Evolutionary conservation across 2,329 filamentous ascomycete species (phyloP).

Genomic region (Aureobasidium sp.): DNA sequence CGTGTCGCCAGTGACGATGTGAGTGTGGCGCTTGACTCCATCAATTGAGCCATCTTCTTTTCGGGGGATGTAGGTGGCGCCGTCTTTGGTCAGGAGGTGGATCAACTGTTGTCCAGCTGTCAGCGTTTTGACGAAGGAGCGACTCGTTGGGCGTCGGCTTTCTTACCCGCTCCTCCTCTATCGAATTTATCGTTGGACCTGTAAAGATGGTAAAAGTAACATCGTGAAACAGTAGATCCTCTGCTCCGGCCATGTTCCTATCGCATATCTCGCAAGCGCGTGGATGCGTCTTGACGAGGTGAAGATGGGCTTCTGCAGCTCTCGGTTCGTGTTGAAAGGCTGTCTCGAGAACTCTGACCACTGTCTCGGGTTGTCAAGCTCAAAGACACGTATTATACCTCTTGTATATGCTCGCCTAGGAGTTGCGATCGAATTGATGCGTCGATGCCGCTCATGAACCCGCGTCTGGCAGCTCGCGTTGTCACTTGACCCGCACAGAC

Average conservation of each 20-base stretch:
- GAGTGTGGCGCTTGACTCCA: conserved; percentile 43
- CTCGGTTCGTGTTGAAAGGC: background rate
- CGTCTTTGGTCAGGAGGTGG: conserved; percentile 37
- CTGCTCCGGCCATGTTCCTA: background rate
- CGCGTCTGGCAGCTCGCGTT: background rate
- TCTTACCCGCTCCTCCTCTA: conserved; percentile 15
- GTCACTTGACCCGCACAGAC: conserved; percentile 1
- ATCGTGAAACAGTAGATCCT: conserved; percentile 28
- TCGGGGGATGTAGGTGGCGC: conserved; percentile 38
- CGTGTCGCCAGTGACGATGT: conserved; percentile 66
- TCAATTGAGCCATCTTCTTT: conserved; percentile 32
- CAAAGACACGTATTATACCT: background rate
- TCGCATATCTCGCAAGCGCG: background rate
- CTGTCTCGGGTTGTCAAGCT: background rate
- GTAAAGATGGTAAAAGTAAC: conserved; percentile 37
- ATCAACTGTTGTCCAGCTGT: conserved; percentile 34
- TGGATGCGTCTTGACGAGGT: background rate
- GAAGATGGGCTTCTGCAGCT: background rate
- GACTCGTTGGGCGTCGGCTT: background rate
- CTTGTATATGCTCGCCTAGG: background rate
- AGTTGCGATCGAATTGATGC: background rate
- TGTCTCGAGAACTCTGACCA: background rate
- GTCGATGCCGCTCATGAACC: background rate
- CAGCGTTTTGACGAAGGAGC: background rate
- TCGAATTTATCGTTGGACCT: conserved; percentile 26